phyloP scores from a whole-genome alignment of 495 filamentous ascomycete genomes.

The Penicillium soppii region DNA sequence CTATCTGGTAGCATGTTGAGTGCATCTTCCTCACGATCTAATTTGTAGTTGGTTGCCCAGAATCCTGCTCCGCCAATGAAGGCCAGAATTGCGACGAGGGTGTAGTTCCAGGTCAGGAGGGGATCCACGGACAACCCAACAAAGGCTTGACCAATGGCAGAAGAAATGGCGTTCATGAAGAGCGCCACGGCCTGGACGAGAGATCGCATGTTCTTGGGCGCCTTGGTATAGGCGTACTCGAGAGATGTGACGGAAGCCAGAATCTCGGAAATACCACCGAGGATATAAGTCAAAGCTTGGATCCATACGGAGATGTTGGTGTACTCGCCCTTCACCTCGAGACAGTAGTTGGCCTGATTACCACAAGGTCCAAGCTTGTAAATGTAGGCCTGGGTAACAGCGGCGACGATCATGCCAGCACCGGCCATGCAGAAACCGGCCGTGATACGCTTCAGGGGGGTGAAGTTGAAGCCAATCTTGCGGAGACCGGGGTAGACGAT shows the following conservation, averaged over 20 bases:
- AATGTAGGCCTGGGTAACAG: slow-evolving; percentile 68
- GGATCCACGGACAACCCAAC: slow-evolving; percentile 65
- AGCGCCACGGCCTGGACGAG: slow-evolving; percentile 67
- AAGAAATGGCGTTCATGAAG: slow-evolving; percentile 67
- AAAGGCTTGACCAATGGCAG: slow-evolving; percentile 69
- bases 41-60: slow-evolving; percentile 56
- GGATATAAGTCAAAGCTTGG: slow-evolving; percentile 62
- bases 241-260: slow-evolving; percentile 64
- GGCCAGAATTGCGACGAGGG: slow-evolving; percentile 59
- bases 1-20: slow-evolving; percentile 51
- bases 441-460: slow-evolving; percentile 72
- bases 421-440: slow-evolving; percentile 62
- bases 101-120: slow-evolving; percentile 65
- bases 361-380: slow-evolving; percentile 64
- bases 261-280: slow-evolving; percentile 74
- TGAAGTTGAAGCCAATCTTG: slow-evolving; percentile 61
- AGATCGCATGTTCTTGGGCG: slow-evolving; percentile 74
- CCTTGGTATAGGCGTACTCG: slow-evolving; percentile 78
- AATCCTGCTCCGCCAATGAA: slow-evolving; percentile 60
- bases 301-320: slow-evolving; percentile 61
- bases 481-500: slow-evolving; percentile 68
- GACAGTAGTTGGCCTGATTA: slow-evolving; percentile 48
- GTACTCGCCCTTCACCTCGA: slow-evolving; percentile 25
- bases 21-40: slow-evolving; percentile 63
- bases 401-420: slow-evolving; percentile 63